Percentiles rank a stretch among this genome's conserved stretches.
Conservation (phyloP, 129 eudicot species). For the Dittrichia graveolens region DNA sequence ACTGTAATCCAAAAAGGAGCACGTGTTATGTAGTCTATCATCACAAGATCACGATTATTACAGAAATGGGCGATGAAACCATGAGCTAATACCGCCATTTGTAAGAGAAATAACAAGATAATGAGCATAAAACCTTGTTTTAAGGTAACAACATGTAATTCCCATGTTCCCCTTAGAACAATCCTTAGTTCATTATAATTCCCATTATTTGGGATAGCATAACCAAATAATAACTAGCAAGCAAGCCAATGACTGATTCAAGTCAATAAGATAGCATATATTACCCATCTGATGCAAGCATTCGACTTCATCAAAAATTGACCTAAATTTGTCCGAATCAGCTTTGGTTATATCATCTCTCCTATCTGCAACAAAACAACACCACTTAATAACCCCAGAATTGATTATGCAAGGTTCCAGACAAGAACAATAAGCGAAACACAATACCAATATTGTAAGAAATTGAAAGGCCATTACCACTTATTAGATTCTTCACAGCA, state of each 20-base stretch:
- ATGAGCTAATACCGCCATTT: too few species aligned
- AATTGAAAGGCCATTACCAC: constrained; percentile 29
- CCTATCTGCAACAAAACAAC: constrained; percentile 52
- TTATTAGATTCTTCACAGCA: constrained; percentile 58
- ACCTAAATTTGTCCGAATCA: constrained; percentile 61
- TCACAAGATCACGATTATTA: neutral
- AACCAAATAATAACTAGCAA: too few species aligned
- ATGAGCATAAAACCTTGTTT: too few species aligned
- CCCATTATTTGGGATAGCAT: too few species aligned
- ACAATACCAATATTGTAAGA: neutral
- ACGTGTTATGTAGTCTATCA: neutral
- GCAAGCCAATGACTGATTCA: neutral
- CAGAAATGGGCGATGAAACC: too few species aligned
- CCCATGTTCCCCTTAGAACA: too few species aligned
- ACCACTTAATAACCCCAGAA: neutral
- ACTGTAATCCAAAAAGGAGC: constrained; percentile 44
- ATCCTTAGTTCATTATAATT: too few species aligned
- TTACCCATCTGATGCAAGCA: constrained; percentile 81
- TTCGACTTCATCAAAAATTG: constrained; percentile 70
- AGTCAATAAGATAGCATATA: neutral
- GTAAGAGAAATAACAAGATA: too few species aligned
- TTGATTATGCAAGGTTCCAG: neutral
- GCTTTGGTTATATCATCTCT: constrained; percentile 65
- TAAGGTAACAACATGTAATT: too few species aligned
- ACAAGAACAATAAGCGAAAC: neutral